Evolutionary conservation across 768 basidiomycete genomes (phyloP).

Genomic region (Lepiota brunneoincarnata): DNA sequence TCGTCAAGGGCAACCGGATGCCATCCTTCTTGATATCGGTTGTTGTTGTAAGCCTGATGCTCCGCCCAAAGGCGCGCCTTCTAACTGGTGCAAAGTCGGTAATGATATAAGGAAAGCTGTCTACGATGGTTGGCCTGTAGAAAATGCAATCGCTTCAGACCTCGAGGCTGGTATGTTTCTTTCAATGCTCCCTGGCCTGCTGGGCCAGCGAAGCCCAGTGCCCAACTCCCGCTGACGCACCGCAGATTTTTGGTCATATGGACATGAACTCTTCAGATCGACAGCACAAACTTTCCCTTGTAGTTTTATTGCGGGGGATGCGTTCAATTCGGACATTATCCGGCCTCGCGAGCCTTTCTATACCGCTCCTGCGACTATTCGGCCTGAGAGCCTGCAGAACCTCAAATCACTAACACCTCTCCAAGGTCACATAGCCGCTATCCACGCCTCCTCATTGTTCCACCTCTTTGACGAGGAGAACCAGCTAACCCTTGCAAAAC

Average conservation of each 20-base stretch:
- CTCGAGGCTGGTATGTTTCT: conserved; percentile 25
- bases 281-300: conserved; percentile 51
- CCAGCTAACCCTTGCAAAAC: conserved; percentile 27
- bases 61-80: neutral
- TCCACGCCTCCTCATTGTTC: conserved; percentile 37
- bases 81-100: conserved; percentile 28
- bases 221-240: neutral
- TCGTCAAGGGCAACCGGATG: conserved; percentile 17
- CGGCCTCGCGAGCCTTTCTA: conserved; percentile 24
- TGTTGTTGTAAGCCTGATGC: conserved; percentile 34
- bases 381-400: neutral
- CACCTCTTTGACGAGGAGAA: conserved; percentile 33
- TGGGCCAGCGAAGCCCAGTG: too few relatives aligned
- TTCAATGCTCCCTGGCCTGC: too few relatives aligned
- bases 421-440: conserved; percentile 44
- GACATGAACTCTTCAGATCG: conserved; percentile 57
- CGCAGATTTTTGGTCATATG: conserved; percentile 57
- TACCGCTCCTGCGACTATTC: neutral
- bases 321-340: conserved; percentile 44
- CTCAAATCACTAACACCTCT: conserved; percentile 27
- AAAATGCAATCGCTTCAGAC: conserved; percentile 35
- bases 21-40: conserved; percentile 39
- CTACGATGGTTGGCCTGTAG: conserved; percentile 35
- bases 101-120: conserved; percentile 36
- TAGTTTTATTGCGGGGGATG: conserved; percentile 54